Percentiles rank a stretch among this genome's conserved stretches.
These are phyloP conservation scores for Kwoniella newhampshirensis DNA, from an alignment of 768 basidiomycete species.

Conservation along the genomic window DNA sequence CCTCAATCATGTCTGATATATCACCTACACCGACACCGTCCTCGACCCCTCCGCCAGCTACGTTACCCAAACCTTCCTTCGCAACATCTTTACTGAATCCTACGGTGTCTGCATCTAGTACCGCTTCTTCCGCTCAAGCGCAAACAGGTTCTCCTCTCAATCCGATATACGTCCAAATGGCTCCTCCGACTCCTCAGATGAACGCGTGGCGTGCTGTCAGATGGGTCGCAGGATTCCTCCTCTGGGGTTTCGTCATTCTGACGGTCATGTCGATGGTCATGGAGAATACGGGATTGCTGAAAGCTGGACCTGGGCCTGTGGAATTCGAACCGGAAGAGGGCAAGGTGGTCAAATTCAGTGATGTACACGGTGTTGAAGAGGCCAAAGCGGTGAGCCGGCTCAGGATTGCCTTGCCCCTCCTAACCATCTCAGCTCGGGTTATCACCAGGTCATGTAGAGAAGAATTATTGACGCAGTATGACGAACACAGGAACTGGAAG, in stretches of 20 bases:
- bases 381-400: constrained; percentile 77
- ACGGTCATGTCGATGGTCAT: constrained; percentile 84
- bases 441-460: background rate
- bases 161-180: constrained; percentile 49
- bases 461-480: background rate
- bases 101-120: constrained; percentile 61
- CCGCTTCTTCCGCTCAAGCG: constrained; percentile 58
- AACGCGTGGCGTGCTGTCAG: constrained; percentile 36
- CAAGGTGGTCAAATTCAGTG: constrained; percentile 82
- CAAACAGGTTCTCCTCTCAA: constrained; percentile 42
- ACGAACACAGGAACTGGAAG: constrained; percentile 76
- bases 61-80: constrained; percentile 55
- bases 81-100: constrained; percentile 63
- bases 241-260: constrained; percentile 59
- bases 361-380: constrained; percentile 97
- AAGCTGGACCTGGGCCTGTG: constrained; percentile 69
- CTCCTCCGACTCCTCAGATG: constrained; percentile 37
- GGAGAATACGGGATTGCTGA: constrained; percentile 90
- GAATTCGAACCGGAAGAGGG: constrained; percentile 79
- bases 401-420: too few relatives aligned
- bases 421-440: background rate
- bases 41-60: background rate
- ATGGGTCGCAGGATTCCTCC: constrained; percentile 33
- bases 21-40: background rate
- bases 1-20: background rate